Evolutionary conservation across 2,329 filamentous ascomycete genomes (phyloP).

Genomic region (Fusarium sororula): DNA sequence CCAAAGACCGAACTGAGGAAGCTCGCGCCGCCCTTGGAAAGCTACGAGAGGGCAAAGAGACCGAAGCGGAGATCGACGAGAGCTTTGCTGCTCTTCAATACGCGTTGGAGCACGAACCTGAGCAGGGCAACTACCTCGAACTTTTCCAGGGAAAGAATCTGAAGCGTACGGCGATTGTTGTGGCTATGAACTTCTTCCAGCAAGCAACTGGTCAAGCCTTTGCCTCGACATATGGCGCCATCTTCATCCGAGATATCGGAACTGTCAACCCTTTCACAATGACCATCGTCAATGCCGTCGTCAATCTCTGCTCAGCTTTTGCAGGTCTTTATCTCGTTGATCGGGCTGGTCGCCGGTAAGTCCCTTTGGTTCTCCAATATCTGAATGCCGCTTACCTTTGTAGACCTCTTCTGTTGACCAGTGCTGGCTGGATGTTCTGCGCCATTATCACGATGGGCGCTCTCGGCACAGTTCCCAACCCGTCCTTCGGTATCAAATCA

Average conservation of each 20-base stretch:
- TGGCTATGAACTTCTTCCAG: constrained; percentile 24
- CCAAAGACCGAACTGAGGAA: constrained; percentile 31
- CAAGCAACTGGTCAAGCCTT: constrained; percentile 38
- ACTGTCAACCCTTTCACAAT: constrained; percentile 41
- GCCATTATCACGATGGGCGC: constrained; percentile 41
- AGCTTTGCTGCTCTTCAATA: background rate
- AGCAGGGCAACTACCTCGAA: constrained; percentile 28
- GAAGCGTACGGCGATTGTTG: constrained; percentile 20
- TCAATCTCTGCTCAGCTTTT: constrained; percentile 14
- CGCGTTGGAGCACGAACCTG: constrained; percentile 23
- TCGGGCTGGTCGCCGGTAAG: constrained; percentile 20
- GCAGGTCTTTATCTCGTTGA: constrained; percentile 1
- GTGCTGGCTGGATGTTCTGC: constrained; percentile 29
- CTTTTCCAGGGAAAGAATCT: constrained; percentile 25
- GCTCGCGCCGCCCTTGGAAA: constrained; percentile 13
- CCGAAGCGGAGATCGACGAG: constrained; percentile 28
- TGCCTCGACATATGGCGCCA: constrained; percentile 31
- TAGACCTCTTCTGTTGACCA: background rate
- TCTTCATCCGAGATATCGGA: constrained; percentile 35
- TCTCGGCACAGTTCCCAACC: constrained; percentile 24
- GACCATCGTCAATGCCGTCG: constrained; percentile 18
- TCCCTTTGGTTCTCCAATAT: accelerated
- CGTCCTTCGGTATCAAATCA: constrained; percentile 25
- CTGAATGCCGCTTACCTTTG: background rate
- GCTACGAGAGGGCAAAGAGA: constrained; percentile 28